phyloP scores from a whole-genome alignment of 164 flowering plant genomes.

The Vitis amurensis region DNA sequence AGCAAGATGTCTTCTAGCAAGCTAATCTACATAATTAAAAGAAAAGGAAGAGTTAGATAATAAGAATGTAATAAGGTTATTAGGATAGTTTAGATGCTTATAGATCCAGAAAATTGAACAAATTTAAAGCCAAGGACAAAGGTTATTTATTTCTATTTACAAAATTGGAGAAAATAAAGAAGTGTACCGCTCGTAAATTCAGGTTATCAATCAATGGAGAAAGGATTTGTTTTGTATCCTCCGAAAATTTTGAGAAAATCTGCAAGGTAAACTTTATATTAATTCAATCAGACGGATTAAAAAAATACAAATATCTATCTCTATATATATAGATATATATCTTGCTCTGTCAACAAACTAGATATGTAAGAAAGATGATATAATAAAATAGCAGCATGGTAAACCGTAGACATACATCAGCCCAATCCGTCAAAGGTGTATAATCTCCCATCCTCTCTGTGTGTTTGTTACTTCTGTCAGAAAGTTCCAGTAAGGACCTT shows the following conservation, averaged over 20 bases:
- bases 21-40: constrained; percentile 44
- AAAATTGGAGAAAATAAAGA: constrained; percentile 3
- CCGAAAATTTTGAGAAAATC: constrained; percentile 45
- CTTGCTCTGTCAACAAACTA: not conserved
- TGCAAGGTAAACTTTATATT: constrained; percentile 28
- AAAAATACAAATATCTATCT: not conserved
- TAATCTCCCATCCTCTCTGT: constrained; percentile 18
- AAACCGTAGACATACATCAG: constrained; percentile 44
- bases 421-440: constrained; percentile 24
- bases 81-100: not conserved
- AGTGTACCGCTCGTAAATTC: constrained; percentile 41
- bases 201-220: constrained; percentile 43
- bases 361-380: not conserved
- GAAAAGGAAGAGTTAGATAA: not conserved
- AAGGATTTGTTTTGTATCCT: constrained; percentile 29
- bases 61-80: not conserved
- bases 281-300: not conserved
- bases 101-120: not conserved
- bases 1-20: constrained; percentile 53
- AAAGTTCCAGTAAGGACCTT: constrained; percentile 16
- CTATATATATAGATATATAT: too few species aligned
- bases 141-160: not conserved
- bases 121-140: not conserved
- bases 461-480: constrained; percentile 15
- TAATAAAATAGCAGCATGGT: not conserved